These are phyloP conservation scores for Mayamaea pseudoterrestris DNA, from an alignment of 108 stramenopile species.

Conservation along the genomic window DNA sequence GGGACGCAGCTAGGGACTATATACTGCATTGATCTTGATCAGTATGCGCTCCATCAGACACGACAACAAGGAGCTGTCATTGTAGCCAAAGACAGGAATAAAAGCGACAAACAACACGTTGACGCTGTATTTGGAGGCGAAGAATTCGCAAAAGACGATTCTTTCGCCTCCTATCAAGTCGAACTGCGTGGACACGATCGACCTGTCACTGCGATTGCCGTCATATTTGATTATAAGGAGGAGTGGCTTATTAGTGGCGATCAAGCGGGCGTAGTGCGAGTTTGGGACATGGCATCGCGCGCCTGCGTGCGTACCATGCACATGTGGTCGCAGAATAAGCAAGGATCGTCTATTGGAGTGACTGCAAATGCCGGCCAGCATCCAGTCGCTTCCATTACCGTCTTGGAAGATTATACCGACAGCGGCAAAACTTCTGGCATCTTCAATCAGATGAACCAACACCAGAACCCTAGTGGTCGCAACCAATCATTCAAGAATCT, in stretches of 20 bases:
- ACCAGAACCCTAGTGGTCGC: too few species aligned
- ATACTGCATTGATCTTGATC: conserved; percentile 54
- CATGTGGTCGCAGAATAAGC: conserved; percentile 44
- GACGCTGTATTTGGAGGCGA: conserved; percentile 23
- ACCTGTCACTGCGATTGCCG: conserved; percentile 43
- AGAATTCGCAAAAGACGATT: background rate
- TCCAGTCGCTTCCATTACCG: conserved; percentile 43
- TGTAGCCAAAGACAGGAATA: background rate
- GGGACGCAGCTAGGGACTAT: conserved; percentile 57
- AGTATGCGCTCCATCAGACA: conserved; percentile 43
- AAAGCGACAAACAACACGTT: conserved; percentile 2
- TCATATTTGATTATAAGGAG: conserved; percentile 29
- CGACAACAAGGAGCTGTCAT: conserved; percentile 20
- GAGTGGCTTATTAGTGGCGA: conserved; percentile 52
- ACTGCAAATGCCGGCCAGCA: conserved; percentile 15
- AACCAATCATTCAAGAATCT: too few species aligned
- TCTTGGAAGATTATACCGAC: too few species aligned
- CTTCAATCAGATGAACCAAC: too few species aligned
- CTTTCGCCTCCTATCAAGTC: conserved; percentile 19
- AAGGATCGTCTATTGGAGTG: background rate
- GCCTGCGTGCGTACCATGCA: conserved; percentile 46
- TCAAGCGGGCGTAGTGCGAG: conserved; percentile 51
- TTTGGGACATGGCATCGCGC: conserved; percentile 70
- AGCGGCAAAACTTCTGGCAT: too few species aligned
- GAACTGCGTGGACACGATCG: conserved; percentile 60